Conservation (phyloP, 1,139 yeast genomes). For the Hansenula sp. region DNA sequence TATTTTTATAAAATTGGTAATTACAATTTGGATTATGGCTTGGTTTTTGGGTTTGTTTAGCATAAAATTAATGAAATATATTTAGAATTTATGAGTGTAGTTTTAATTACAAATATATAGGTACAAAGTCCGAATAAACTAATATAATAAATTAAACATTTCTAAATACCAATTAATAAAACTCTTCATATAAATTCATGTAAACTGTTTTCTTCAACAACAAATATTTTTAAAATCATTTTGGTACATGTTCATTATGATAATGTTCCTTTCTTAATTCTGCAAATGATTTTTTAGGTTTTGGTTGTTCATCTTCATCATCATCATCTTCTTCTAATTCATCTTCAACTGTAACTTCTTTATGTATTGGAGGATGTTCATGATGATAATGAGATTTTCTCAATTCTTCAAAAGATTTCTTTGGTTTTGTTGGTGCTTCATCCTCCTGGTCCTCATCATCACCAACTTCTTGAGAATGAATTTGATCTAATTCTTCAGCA, state of each 20-base stretch:
- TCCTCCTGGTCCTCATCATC: constrained; percentile 23
- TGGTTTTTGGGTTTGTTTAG: no score
- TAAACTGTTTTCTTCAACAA: constrained; percentile 4
- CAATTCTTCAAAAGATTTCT: constrained; percentile 65
- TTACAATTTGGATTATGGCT: no score
- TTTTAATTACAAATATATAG: no score
- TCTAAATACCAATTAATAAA: neutral
- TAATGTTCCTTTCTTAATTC: constrained; percentile 21
- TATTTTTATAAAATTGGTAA: no score
- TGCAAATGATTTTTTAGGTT: constrained; percentile 18
- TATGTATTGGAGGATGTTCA: neutral
- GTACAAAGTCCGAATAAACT: no score
- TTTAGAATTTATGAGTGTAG: no score
- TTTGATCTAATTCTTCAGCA: constrained; percentile 13
- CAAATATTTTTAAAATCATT: neutral
- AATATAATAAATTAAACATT: no score
- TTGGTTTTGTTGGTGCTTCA: constrained; percentile 52
- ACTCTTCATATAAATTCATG: constrained; percentile 3
- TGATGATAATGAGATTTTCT: constrained; percentile 57
- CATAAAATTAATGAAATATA: no score
- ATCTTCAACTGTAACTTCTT: constrained; percentile 3
- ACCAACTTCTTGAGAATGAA: no score
- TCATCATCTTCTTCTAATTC: constrained; percentile 12
- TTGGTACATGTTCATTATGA: constrained; percentile 14
- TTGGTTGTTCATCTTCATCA: constrained; percentile 2